Evolutionary conservation across 768 basidiomycete species (phyloP).

Genomic region (Agaricus sinodeliciosus): DNA sequence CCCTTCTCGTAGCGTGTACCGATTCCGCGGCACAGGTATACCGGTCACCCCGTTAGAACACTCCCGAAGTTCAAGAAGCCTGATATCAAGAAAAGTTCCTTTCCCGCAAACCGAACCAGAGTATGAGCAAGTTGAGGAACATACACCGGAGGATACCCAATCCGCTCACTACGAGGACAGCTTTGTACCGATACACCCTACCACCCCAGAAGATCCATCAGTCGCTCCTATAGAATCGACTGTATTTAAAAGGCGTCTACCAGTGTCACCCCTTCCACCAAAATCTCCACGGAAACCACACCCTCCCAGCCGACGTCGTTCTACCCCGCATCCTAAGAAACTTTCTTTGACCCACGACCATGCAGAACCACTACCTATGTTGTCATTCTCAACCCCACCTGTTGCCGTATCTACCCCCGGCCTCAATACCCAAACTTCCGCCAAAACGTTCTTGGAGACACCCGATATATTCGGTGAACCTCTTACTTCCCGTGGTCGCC

Average conservation of each 20-base stretch:
- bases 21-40: constrained; percentile 20
- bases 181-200: constrained; percentile 4
- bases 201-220: constrained; percentile 5
- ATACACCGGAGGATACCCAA: constrained; percentile 27
- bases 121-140: neutral
- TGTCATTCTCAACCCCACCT: neutral
- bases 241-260: constrained; percentile 54
- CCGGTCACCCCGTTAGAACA: constrained; percentile 15
- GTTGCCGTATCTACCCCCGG: constrained; percentile 11
- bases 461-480: constrained; percentile 1
- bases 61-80: neutral
- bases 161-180: constrained; percentile 12
- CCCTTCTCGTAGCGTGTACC: constrained; percentile 10
- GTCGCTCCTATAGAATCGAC: constrained; percentile 15
- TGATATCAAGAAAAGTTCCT: neutral
- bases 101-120: neutral
- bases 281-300: constrained; percentile 48
- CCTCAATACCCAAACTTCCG: neutral
- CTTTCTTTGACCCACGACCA: constrained; percentile 22
- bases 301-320: constrained; percentile 44
- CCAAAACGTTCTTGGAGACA: neutral
- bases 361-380: constrained; percentile 4
- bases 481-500: neutral
- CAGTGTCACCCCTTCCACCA: constrained; percentile 56
- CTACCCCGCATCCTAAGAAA: constrained; percentile 23